Percentiles rank a stretch among this genome's conserved stretches.
phyloP scores from a whole-genome alignment of 331 rosid genomes.

The Pyracantha coccinea region DNA sequence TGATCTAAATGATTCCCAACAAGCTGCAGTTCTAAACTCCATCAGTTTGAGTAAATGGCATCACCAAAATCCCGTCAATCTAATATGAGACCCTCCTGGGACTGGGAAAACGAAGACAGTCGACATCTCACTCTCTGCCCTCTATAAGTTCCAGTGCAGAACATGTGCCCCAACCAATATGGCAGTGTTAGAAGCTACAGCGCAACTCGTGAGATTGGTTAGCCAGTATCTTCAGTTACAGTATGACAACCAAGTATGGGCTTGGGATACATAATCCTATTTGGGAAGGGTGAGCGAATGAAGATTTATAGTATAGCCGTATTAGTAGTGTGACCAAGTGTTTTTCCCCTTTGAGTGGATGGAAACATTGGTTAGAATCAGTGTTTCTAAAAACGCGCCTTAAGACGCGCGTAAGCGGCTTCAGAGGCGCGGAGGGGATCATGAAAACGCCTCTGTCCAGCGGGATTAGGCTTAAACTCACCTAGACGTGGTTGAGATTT shows the following conservation, averaged over 20 bases:
- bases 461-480: too few relatives aligned
- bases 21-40: slow-evolving; percentile 23
- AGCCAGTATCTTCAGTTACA: background rate
- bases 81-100: slow-evolving; percentile 63
- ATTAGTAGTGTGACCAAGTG: background rate
- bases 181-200: background rate
- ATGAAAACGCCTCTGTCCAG: too few relatives aligned
- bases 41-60: slow-evolving; percentile 17
- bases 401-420: too few relatives aligned
- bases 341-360: background rate
- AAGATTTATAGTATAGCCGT: background rate
- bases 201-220: background rate
- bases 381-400: slow-evolving; percentile 9
- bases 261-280: background rate
- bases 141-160: background rate
- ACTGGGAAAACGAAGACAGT: slow-evolving; percentile 52
- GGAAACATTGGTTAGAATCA: background rate
- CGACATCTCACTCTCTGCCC: background rate
- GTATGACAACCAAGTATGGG: background rate
- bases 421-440: background rate
- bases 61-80: slow-evolving; percentile 18
- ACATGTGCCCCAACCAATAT: background rate
- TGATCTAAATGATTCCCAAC: slow-evolving; percentile 43
- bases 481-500: too few relatives aligned
- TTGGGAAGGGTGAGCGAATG: background rate